Percentiles rank a stretch among this genome's conserved stretches.
Conservation (phyloP, 2,329 filamentous ascomycete genomes). For the Talaromyces amestolkiae region DNA sequence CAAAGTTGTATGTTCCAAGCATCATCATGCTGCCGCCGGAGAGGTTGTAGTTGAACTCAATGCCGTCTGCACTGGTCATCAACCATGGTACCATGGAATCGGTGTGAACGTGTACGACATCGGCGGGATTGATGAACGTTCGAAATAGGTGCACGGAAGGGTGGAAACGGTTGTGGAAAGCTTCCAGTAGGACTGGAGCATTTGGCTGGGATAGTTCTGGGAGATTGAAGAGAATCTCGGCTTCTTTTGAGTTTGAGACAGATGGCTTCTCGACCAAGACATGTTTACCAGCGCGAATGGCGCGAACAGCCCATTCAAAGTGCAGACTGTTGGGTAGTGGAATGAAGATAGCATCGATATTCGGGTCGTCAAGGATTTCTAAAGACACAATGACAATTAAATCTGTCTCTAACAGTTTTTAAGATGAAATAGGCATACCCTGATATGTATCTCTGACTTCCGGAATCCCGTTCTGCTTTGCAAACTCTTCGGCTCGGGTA, state of each 20-base stretch:
- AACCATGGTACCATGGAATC: conserved; percentile 31
- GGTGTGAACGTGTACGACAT: conserved; percentile 38
- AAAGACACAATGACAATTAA: background rate
- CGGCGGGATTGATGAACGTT: conserved; percentile 37
- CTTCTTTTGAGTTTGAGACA: conserved; percentile 45
- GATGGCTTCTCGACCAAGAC: conserved; percentile 56
- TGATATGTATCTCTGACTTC: conserved; percentile 52
- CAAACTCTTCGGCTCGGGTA: conserved; percentile 49
- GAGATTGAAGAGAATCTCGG: conserved; percentile 43
- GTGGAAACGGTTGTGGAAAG: conserved; percentile 51
- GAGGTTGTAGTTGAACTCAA: conserved; percentile 46
- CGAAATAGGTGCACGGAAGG: conserved; percentile 46
- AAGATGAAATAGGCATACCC: conserved; percentile 41
- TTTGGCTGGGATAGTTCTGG: conserved; percentile 27
- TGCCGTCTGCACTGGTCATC: conserved; percentile 38
- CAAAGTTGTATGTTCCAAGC: conserved; percentile 40
- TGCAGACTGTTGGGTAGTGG: conserved; percentile 40
- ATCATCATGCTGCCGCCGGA: conserved; percentile 38
- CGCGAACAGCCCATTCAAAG: conserved; percentile 49
- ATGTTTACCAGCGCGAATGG: conserved; percentile 52
- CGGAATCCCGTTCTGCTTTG: conserved; percentile 53
- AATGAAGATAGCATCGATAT: conserved; percentile 49
- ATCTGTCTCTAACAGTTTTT: background rate
- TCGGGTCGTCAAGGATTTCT: conserved; percentile 30
- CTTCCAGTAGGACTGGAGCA: conserved; percentile 51